Evolutionary conservation across 257 asterid genomes (phyloP).

Genomic region (Oldenlandia corymbosa): DNA sequence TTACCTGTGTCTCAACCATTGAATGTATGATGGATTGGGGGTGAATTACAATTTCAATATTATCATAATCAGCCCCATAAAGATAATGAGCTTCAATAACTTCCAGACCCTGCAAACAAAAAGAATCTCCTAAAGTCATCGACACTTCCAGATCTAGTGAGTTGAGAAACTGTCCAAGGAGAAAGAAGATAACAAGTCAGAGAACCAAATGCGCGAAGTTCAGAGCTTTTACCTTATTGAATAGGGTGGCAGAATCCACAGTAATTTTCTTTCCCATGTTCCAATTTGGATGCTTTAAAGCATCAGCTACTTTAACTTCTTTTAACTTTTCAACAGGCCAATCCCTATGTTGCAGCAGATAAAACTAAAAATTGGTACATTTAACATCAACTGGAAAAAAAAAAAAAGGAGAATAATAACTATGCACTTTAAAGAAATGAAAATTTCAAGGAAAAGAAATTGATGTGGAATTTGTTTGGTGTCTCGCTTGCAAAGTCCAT

Average conservation of each 20-base stretch:
- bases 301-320: constrained; percentile 97
- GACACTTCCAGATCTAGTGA: neutral
- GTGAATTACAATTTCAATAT: constrained; percentile 87
- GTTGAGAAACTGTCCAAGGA: neutral
- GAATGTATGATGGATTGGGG: constrained; percentile 98
- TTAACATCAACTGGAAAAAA: neutral
- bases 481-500: neutral
- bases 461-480: neutral
- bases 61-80: constrained; percentile 86
- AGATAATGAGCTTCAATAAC: constrained; percentile 99
- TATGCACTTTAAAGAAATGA: too few relatives aligned
- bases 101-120: constrained; percentile 69
- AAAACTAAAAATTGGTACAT: constrained; percentile 1
- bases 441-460: neutral
- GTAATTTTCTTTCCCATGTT: constrained; percentile 97
- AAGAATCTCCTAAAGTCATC: neutral
- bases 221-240: constrained; percentile 71
- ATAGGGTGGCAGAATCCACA: constrained; percentile 97
- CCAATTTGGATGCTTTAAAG: constrained; percentile 99
- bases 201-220: neutral
- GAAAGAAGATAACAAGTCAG: neutral
- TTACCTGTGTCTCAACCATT: constrained; percentile 93
- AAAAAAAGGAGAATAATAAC: neutral
- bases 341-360: constrained; percentile 47
- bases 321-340: constrained; percentile 86